Conservation (phyloP, 768 basidiomycete genomes). For the Boletus reticulatus region DNA sequence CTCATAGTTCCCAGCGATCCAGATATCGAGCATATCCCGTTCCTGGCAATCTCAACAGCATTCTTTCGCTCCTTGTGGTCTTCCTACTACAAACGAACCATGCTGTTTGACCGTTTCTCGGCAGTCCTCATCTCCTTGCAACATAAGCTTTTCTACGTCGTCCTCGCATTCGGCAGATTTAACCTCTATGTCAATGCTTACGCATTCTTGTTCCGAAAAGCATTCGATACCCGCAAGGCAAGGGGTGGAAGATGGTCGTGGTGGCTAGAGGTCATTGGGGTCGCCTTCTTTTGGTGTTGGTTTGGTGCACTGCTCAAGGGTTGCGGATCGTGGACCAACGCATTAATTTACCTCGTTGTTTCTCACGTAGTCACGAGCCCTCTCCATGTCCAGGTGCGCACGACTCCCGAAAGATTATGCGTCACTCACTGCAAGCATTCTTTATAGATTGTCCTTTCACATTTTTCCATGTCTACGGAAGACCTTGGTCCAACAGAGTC, state of each 20-base stretch:
- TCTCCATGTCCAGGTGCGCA: conserved; percentile 85
- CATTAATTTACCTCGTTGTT: conserved; percentile 73
- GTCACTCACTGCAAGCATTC: conserved; percentile 4
- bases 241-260: conserved; percentile 76
- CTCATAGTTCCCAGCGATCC: conserved; percentile 55
- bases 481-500: conserved; percentile 91
- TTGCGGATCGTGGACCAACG: conserved; percentile 69
- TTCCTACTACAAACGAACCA: conserved; percentile 89
- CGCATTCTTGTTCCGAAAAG: conserved; percentile 62
- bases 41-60: conserved; percentile 87
- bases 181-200: conserved; percentile 94
- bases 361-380: conserved; percentile 88
- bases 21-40: conserved; percentile 86
- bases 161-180: conserved; percentile 89
- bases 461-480: conserved; percentile 92
- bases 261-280: conserved; percentile 69
- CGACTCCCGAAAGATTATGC: neutral
- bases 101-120: conserved; percentile 73
- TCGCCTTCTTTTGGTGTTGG: conserved; percentile 90
- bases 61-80: conserved; percentile 90
- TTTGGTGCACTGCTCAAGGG: conserved; percentile 67
- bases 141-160: conserved; percentile 89
- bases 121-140: conserved; percentile 69
- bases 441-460: conserved; percentile 87
- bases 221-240: conserved; percentile 60